These are phyloP conservation scores for Vitis hybrid DNA, from an alignment of 177 flowering plant species.

Conservation along the genomic window DNA sequence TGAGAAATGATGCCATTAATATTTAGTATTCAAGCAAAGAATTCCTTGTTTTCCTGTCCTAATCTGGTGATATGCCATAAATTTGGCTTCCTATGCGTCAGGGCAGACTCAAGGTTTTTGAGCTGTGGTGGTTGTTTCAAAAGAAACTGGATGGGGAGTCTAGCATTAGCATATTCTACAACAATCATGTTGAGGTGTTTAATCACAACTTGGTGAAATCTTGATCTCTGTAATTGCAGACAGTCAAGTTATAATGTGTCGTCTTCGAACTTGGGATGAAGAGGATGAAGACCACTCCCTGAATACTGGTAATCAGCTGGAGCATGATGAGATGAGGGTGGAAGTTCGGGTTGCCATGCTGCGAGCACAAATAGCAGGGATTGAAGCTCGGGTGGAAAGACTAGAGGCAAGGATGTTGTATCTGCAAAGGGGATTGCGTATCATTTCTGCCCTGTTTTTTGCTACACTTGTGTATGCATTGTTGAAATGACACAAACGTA, in stretches of 20 bases:
- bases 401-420: constrained; percentile 8
- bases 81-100: no score
- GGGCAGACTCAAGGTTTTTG: no score
- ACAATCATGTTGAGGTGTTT: no score
- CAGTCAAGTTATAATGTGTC: constrained; percentile 10
- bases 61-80: no score
- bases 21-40: no score
- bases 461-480: constrained; percentile 11
- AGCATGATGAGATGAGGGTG: neutral
- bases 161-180: neutral
- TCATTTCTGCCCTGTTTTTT: constrained; percentile 2
- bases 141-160: no score
- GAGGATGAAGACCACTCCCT: constrained; percentile 6
- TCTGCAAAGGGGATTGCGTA: constrained; percentile 2
- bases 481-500: neutral
- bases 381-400: constrained; percentile 11
- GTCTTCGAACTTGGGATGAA: constrained; percentile 12
- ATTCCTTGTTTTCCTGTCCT: no score
- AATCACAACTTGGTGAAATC: no score
- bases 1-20: no score
- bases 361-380: constrained; percentile 4
- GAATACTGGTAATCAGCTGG: neutral
- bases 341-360: constrained; percentile 5
- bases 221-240: neutral
- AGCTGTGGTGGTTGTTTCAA: no score